These are phyloP conservation scores for Fragaria iinumae DNA, from an alignment of 306 rosid species.

Conservation along the genomic window DNA sequence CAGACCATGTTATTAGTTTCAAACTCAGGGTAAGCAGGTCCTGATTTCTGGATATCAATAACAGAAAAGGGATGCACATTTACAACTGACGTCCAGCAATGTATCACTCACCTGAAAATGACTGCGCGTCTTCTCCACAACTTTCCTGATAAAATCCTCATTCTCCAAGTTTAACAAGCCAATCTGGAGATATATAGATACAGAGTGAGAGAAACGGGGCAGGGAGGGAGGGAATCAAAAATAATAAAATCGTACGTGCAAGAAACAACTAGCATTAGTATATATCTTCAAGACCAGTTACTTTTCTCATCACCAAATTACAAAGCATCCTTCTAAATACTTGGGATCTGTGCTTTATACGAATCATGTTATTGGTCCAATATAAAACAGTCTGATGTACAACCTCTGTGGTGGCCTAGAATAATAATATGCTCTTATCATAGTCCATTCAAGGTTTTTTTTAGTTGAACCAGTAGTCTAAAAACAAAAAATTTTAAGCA, in stretches of 20 bases:
- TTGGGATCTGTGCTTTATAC: not conserved
- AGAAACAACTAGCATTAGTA: not conserved
- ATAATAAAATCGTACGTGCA: not conserved
- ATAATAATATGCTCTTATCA: not conserved
- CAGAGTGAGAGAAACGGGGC: not conserved
- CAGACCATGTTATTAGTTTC: not conserved
- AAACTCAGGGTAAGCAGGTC: not conserved
- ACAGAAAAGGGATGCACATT: slow-evolving; percentile 15
- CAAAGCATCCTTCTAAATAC: not conserved
- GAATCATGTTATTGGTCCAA: not conserved
- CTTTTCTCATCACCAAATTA: not conserved
- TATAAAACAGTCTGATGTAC: not conserved
- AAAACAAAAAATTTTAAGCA: not conserved
- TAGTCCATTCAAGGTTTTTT: not conserved
- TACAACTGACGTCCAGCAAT: slow-evolving; percentile 11
- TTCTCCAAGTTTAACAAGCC: slow-evolving; percentile 85
- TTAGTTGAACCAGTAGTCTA: not conserved
- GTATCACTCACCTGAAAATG: slow-evolving; percentile 71
- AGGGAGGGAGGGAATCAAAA: not conserved
- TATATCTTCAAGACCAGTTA: not conserved
- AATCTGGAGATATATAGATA: slow-evolving; percentile 46
- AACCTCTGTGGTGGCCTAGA: not conserved
- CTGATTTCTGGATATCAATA: not conserved
- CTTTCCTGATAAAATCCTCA: slow-evolving; percentile 65
- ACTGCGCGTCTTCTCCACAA: slow-evolving; percentile 59